These are phyloP conservation scores for Epichloe elymi DNA, from an alignment of 2,329 filamentous ascomycete genomes.

Conservation along the genomic window DNA sequence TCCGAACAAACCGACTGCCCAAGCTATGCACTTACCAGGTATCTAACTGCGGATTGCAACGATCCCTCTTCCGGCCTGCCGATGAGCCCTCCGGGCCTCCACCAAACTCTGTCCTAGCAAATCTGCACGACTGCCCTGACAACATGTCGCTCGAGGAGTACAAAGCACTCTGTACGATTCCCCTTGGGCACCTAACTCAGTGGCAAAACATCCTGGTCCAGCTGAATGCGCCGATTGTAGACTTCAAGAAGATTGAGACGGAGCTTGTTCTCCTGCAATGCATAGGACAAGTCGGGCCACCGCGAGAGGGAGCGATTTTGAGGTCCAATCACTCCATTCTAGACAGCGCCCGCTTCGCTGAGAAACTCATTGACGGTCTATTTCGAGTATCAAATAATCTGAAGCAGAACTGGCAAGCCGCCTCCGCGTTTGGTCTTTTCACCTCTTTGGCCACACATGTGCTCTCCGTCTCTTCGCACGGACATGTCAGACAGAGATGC, in stretches of 20 bases:
- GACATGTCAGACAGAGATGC: neutral
- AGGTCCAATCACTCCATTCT: constrained; percentile 6
- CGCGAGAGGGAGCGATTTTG: fast-evolving
- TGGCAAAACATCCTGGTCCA: constrained; percentile 13
- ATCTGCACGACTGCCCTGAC: constrained; percentile 31
- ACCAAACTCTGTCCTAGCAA: constrained; percentile 40
- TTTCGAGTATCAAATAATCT: neutral
- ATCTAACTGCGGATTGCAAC: constrained; percentile 7
- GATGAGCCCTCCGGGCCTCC: constrained; percentile 3
- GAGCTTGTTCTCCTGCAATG: constrained; percentile 11
- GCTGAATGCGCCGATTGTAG: constrained; percentile 10
- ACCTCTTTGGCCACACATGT: neutral
- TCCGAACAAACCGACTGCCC: neutral
- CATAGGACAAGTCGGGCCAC: constrained; percentile 10
- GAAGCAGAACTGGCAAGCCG: constrained; percentile 3
- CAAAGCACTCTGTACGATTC: constrained; percentile 20
- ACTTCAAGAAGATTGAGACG: constrained; percentile 13
- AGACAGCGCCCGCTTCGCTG: neutral
- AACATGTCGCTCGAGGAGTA: constrained; percentile 40
- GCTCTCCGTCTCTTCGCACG: neutral
- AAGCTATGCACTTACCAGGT: constrained; percentile 9
- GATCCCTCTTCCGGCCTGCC: constrained; percentile 8
- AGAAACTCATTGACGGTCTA: neutral
- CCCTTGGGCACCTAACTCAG: constrained; percentile 7
- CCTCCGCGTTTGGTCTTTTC: neutral